Evolutionary conservation across 2,329 filamentous ascomycete genomes (phyloP), one percentile per base, ranked within the genome.

Genomic region (Fusarium sp.): DNA sequence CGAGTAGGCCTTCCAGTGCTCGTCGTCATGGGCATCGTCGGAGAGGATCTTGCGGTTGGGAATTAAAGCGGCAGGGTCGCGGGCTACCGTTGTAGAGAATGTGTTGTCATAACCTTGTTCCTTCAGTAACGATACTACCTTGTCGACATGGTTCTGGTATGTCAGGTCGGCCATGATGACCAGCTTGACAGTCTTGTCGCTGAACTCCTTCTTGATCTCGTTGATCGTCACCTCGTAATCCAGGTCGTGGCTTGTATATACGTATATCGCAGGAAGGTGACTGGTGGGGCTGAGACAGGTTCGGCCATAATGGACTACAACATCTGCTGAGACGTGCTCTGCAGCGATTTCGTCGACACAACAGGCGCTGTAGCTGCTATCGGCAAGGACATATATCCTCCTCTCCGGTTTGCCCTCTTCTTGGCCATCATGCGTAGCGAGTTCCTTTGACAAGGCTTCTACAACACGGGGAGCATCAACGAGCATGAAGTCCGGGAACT

Each of bases 291-390:
- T 98, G 25, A 99, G 85, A 77, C 96, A 99, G 0, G 95, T 92
- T 55, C 96, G 87, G 5, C 96, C 96, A 74, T 98, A 99, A 78
- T 99, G 96, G 16, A 99, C 91, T 2, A 98, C 92, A 0, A 94
- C 93, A 66, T 98, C 92, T 9, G 96, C 94, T 74, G 93, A 87
- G 18, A 93, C 92, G 78, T 99, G 96, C 79, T 99, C 94, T 4
- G 96, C 96, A 0, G 96, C 96, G 42, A 98, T 91, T 82, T 99
- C 96, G 76, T 99, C 96, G 20, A 98, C 94, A 76, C 96, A 99
- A 81, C 96, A 99, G 1, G 95, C 91, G 63, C 96, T 97, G 80
- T 98, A 99, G 3, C 95, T 98, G 4, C 96, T 98, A 79, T 99
- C 96, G 32, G 92, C 96, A 20, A 99, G 84, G 64, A 99, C 94